Evolutionary conservation across 208 protist genomes (phyloP).

Genomic region (Acanthamoeba healyi): DNA sequence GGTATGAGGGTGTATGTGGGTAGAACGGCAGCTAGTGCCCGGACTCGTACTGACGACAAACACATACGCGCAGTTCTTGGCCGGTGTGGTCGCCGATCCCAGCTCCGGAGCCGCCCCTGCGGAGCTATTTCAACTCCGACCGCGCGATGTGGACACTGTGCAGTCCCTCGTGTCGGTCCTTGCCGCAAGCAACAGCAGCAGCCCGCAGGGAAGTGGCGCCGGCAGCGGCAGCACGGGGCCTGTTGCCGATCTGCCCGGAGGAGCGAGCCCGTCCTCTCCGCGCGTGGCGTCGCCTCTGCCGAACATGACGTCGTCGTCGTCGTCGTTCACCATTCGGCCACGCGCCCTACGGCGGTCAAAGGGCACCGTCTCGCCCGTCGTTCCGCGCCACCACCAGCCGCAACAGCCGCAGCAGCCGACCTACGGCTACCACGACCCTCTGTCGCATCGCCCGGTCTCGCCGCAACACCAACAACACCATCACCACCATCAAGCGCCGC

Average conservation of each 20-base stretch:
- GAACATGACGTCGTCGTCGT: background rate
- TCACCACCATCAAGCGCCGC: background rate
- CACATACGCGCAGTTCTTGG: background rate
- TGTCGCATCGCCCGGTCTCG: background rate
- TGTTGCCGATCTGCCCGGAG: background rate
- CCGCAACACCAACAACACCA: background rate
- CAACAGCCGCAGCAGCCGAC: background rate
- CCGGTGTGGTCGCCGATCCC: background rate
- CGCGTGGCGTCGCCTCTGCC: background rate
- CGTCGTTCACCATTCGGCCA: background rate
- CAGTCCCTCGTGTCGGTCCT: conserved; percentile 1
- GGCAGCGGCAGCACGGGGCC: no score
- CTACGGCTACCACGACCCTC: background rate
- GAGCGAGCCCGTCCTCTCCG: background rate
- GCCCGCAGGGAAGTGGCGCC: no score
- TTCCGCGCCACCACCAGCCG: background rate
- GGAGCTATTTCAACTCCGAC: background rate
- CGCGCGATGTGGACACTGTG: background rate
- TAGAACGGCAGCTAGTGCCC: no score
- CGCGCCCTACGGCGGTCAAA: background rate
- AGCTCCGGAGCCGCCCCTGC: background rate
- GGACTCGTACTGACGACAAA: no score
- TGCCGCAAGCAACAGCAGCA: background rate
- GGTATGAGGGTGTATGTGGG: no score
- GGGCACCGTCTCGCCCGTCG: background rate